Base-by-base conservation (phyloP, 345 rosid genomes). In the Ricinus communis region DNA sequence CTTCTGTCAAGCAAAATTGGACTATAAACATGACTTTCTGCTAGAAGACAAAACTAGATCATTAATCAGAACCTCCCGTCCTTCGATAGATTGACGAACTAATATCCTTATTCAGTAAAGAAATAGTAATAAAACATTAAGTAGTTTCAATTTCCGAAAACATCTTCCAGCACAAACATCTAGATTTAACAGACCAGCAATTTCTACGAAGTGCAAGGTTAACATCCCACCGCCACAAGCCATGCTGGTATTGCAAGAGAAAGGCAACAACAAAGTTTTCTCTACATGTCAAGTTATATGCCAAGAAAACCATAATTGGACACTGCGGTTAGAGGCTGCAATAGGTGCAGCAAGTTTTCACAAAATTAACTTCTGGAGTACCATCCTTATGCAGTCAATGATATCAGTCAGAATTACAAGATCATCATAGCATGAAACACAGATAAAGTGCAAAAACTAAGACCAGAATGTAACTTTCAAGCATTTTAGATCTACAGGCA, bases 111-210 rank as follows among this genome's bases (percentile, higher is more conserved):
- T 33, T 28, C 47, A n/a, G 16, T 38, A 58, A 14, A 31, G 5
- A 33, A 10, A 21, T 9, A 27, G 33, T 56, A 36, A 61, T 9
- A 61, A 14, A 38, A 61, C 27, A 33, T 33, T 33, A 59, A 59
- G 31, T 47, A 65, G 55, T 40, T 65, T 65, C 55, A 65, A 13
- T 6, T 33, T 18, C 40, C 7, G 15, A 10, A n/a, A 18, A 8
- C 56, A 65, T 65, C 68, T 28, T 28, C 71, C 45, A 33, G 50
- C 50, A 52, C 9, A 22, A 36, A 45, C 49, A 67, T 33, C 49
- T 52, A 36, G 59, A n/a, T 38, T 52, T 30, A 27, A 22, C 15
- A 33, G 18, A 19, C 45, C 1, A 50, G 19, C 60, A 12, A 36
- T 51, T 33, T 33, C 60, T 67, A 53, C 52, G 59, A 54, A n/a